Evolutionary conservation across 371 early-diverging fungal genomes (phyloP).

Genomic region (Mucor velutinosus): DNA sequence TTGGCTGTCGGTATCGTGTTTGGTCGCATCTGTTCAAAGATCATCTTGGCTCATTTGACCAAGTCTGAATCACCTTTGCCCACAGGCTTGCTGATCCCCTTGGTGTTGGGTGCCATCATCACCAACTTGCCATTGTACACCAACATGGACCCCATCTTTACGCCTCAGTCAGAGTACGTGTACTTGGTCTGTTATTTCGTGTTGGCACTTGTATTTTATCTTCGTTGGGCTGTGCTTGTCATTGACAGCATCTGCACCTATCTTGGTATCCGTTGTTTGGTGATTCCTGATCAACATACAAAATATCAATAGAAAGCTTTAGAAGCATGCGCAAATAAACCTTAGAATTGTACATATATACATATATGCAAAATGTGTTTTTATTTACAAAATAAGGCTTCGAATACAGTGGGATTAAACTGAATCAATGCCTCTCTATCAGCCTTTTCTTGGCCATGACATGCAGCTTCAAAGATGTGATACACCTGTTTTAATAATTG

Average conservation of each 20-base stretch:
- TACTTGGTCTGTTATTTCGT: conserved; percentile 66
- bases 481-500: conserved; percentile 15
- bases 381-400: conserved; percentile 13
- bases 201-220: conserved; percentile 69
- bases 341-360: conserved; percentile 1
- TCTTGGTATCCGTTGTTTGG: conserved; percentile 83
- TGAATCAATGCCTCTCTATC: conserved; percentile 23
- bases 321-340: not conserved
- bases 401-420: conserved; percentile 10
- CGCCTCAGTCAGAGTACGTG: conserved; percentile 57
- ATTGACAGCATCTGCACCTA: conserved; percentile 86
- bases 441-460: conserved; percentile 20
- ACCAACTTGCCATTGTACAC: conserved; percentile 57
- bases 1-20: conserved; percentile 79
- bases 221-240: conserved; percentile 82
- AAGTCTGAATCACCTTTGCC: conserved; percentile 78
- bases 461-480: conserved; percentile 22
- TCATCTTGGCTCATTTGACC: conserved; percentile 87
- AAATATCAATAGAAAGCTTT: conserved; percentile 10
- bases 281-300: conserved; percentile 55
- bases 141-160: conserved; percentile 55
- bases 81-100: conserved; percentile 74
- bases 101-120: conserved; percentile 73
- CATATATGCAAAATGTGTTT: not conserved
- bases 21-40: conserved; percentile 88